These are phyloP conservation scores for Prillingera fragicola DNA, from an alignment of 1,284 basidiomycete species.

Conservation along the genomic window DNA sequence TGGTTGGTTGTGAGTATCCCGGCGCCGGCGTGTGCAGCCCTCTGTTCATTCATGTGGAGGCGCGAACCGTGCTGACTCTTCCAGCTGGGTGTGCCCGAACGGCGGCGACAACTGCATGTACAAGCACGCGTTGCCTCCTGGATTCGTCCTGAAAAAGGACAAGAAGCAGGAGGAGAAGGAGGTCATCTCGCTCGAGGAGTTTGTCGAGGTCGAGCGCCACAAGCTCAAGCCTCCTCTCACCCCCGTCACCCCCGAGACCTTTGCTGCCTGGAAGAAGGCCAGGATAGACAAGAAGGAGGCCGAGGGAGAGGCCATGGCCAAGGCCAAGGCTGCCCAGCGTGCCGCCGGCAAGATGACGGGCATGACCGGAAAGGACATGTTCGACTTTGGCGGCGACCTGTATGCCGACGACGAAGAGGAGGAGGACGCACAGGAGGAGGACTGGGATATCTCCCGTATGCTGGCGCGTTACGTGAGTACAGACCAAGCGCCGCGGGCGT, in stretches of 20 bases:
- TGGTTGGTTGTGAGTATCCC: constrained; percentile 48
- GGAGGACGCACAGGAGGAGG: constrained; percentile 48
- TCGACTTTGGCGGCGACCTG: constrained; percentile 94
- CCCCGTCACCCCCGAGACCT: constrained; percentile 90
- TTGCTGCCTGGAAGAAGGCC: constrained; percentile 92
- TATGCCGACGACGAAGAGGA: constrained; percentile 82
- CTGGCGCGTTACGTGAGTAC: constrained; percentile 43
- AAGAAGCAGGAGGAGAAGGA: constrained; percentile 70
- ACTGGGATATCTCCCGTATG: constrained; percentile 47
- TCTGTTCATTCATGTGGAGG: no score
- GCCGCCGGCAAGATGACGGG: constrained; percentile 87
- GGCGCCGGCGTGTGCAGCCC: not conserved
- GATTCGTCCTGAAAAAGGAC: constrained; percentile 89
- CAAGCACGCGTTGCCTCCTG: constrained; percentile 89
- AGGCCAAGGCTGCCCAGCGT: constrained; percentile 76
- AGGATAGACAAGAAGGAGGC: constrained; percentile 86
- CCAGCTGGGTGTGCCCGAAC: constrained; percentile 50
- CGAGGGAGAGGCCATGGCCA: constrained; percentile 70
- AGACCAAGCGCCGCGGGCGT: constrained; percentile 66
- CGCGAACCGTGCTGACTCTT: constrained; percentile 14
- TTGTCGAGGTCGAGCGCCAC: constrained; percentile 96
- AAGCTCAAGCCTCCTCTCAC: constrained; percentile 88
- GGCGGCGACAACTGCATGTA: constrained; percentile 77
- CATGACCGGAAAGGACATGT: constrained; percentile 95
- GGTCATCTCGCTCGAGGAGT: constrained; percentile 89